phyloP scores from a whole-genome alignment of 148 eudicot species.

The Vaccinium macrocarpon region DNA sequence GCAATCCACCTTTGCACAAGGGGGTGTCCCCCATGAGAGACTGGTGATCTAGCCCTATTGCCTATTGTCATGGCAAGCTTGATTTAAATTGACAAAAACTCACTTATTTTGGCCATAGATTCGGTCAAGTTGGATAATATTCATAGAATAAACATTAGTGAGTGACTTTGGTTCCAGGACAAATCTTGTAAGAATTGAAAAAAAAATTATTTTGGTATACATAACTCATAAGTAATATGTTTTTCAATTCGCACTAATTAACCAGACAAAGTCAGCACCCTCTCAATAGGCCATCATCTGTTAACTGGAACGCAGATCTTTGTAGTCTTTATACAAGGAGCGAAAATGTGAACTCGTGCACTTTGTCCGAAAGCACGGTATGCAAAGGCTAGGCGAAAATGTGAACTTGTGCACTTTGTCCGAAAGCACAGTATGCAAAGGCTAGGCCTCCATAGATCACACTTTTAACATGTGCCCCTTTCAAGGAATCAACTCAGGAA shows the following conservation, averaged over 20 bases:
- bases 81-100: background rate
- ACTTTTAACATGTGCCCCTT: background rate
- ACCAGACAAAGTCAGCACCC: background rate
- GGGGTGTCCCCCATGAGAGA: background rate
- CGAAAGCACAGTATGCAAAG: background rate
- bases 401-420: background rate
- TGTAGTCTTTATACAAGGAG: background rate
- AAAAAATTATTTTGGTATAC: too few species aligned
- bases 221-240: background rate
- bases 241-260: background rate
- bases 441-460: background rate
- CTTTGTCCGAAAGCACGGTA: background rate
- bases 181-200: too few species aligned
- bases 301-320: background rate
- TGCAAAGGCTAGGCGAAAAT: background rate
- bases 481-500: background rate
- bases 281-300: background rate
- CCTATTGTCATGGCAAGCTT: background rate
- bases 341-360: background rate
- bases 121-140: too few species aligned
- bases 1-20: background rate
- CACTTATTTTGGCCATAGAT: background rate
- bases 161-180: background rate
- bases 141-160: background rate
- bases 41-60: background rate